Base-by-base conservation (phyloP, 2,329 filamentous ascomycete species). In the Talaromyces sp. region DNA sequence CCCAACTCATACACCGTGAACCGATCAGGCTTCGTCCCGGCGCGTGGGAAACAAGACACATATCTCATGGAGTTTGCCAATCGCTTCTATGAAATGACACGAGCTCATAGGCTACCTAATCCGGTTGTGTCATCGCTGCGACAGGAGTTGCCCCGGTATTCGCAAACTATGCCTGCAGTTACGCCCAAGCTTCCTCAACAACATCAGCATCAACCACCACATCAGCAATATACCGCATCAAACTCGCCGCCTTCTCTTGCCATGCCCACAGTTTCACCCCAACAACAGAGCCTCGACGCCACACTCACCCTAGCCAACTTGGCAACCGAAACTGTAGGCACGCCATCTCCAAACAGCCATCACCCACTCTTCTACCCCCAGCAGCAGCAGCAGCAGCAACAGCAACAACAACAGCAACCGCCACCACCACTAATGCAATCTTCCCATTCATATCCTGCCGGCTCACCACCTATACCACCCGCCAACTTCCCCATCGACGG, bases 51-150 rank as follows among this genome's bases (percentile, higher is more conserved):
- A 23, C 57, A 59, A 18, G 63, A 66, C 30, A 57, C 64, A 7
- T 67, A 73, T 36, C 61, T 71, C 0, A 57, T 63, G 2, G 72
- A 76, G n/a, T 76, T 75, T 58, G 69, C 69, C 31, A 72, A 68
- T 55, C 68, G 67, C 33, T 76, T 77, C 52, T 73, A 73, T 57
- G 70, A 72, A 58, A 70, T 75, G 68, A 74, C 74, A 2, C 68
- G 73, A 18, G 68, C 68, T 10, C 75, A 76, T 40, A 58, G 65
- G 2, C 67, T 69, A 30, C 65, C 71, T 6, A 70, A 65, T 27
- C 63, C 69, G 7, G 61, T 61, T 12, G 50, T 62, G 12, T 65
- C 67, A 12, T 61, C 63, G 31, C 33, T 65, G 23, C 64, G 61
- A 50, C 69, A 70, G n/a, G 72, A 67, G 56, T 65, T 69, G 12